Evolutionary conservation across 352 stramenopile genomes (phyloP), one percentile per base, ranked within the genome.

Genomic region (Plasmopara viticola): DNA sequence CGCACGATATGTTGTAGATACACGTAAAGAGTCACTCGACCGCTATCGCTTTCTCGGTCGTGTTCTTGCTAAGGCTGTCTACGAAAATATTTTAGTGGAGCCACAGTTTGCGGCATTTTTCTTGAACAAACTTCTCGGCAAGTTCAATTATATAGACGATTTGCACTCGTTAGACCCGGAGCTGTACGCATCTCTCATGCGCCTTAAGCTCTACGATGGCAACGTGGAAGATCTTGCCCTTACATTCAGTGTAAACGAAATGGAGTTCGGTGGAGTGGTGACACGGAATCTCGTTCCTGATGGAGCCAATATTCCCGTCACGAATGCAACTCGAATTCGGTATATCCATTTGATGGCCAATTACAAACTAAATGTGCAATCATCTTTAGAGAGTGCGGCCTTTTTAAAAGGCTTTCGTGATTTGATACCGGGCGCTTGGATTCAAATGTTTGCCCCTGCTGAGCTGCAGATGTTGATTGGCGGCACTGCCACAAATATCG

Each of bases 271-370:
- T 40, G 51, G 84, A 28, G 59, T 74, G 7, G 62, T 84, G 44
- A 79, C 75, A 6, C 62, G 70, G 3, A 62, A 84, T 14, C 73
- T 99, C 17, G 68, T 98, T 1, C 86, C 86, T 1, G 69, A 88
- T 46, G 96, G 96, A 34, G 66, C 75, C 14, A 83, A 82, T 15
- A 77, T 97, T 8, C 33, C 77, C 2, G 95, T 99, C 4, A 98
- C 87, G 0, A 96, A 95, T 51, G 67, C 73, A 2, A 99, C 98
- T 69, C 88, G 92, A 31, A 95, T 97, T 51, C 78, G 86, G 12
- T 99, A 99, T 70, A 97, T 98, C 52, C 91, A 98, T 54, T 61
- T 98, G 20, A 75, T 98, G 30, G 95, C 96, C 15, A 97, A 99
- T 59, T 95, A 98, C 78, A 96, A 98, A 67, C 67, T 98, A 29